Evolutionary conservation across 2,329 filamentous ascomycete genomes (phyloP).

Genomic region (Periconia macrospinosa): DNA sequence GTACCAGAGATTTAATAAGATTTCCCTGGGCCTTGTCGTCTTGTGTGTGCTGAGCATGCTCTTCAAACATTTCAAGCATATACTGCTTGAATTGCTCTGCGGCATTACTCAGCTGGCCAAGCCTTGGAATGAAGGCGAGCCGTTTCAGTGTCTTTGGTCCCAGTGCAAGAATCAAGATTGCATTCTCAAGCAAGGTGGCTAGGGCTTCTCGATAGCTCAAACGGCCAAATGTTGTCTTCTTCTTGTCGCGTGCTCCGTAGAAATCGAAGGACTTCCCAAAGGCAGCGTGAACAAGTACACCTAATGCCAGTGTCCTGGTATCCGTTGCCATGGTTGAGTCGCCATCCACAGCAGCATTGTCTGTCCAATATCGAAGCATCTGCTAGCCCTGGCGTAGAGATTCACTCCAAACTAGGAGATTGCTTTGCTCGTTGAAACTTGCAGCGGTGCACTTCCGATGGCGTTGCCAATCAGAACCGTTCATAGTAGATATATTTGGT

Average conservation of each 20-base stretch:
- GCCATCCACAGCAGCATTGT: not conserved
- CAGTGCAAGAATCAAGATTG: conserved; percentile 14
- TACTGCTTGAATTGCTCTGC: conserved; percentile 6
- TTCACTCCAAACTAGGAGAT: conserved; percentile 27
- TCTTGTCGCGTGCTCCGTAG: conserved; percentile 1
- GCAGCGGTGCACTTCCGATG: conserved; percentile 25
- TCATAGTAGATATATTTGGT: conserved; percentile 22
- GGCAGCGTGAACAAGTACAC: conserved; percentile 33
- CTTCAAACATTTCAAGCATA: conserved; percentile 10
- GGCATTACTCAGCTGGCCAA: conserved; percentile 19
- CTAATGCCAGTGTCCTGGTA: conserved; percentile 20
- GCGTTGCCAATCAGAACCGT: conserved; percentile 27
- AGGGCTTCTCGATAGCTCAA: conserved; percentile 16
- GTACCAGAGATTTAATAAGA: conserved; percentile 9
- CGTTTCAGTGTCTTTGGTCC: conserved; percentile 3
- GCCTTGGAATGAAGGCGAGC: conserved; percentile 16
- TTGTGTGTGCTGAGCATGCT: conserved; percentile 2
- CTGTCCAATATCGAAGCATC: conserved; percentile 21
- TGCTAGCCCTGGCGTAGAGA: conserved; percentile 13
- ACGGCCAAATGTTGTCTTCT: conserved; percentile 5
- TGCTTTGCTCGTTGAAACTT: conserved; percentile 30
- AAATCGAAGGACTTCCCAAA: conserved; percentile 21
- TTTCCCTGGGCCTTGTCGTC: conserved; percentile 6
- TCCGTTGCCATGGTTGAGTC: conserved; percentile 19
- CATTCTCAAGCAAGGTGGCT: conserved; percentile 23